Base-by-base conservation (phyloP, 208 protist species). In the Crithidia sp. region DNA sequence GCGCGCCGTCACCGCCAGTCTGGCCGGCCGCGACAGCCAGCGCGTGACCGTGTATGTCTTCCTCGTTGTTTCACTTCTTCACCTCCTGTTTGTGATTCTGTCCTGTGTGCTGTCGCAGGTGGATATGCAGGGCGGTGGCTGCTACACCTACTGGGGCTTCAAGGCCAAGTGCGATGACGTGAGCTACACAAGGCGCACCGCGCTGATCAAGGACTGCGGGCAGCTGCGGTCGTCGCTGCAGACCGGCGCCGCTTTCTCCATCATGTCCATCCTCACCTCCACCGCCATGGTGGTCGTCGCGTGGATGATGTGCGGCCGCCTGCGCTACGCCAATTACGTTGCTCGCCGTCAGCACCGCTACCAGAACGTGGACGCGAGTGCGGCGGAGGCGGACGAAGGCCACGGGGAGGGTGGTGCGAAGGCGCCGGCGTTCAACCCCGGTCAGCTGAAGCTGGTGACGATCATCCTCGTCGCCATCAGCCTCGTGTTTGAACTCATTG, bases 101-200 rank as follows among this genome's bases (percentile, higher is more conserved):
- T 67, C 76, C 5, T 86, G 79, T 45, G 49, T 82, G 5, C 83
- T 93, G 47, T 95, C 91, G 8, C 91, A 95, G 72, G 59, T 95
- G 10, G 91, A 95, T 61, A 19, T 77, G n/a, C 13, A 58, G 49
- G 84, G 86, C n/a, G 85, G 85, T 44, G 71, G 76, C 14, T 95
- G 91, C 85, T 91, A 80, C 65, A 95, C 91, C 50, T 95, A 81
- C 79, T 95, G 91, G 88, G 91, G 91, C 8, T 90, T 82, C 74
- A 95, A 95, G 67, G 45, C 0, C 0, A 62, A 82, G 52, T 95
- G 91, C 66, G 88, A 92, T 59, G 77, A 66, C 13, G 77, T 83
- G 10, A 92, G 84, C 76, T 95, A 95, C 71, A 90, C 84, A 10
- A 56, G 53, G 16, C 86, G 87, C 53, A 75, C 85, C 10, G 54